Evolutionary conservation across 164 flowering plant genomes (phyloP), one percentile per base, ranked within the genome.

Genomic region (Paratinospora sagittata): DNA sequence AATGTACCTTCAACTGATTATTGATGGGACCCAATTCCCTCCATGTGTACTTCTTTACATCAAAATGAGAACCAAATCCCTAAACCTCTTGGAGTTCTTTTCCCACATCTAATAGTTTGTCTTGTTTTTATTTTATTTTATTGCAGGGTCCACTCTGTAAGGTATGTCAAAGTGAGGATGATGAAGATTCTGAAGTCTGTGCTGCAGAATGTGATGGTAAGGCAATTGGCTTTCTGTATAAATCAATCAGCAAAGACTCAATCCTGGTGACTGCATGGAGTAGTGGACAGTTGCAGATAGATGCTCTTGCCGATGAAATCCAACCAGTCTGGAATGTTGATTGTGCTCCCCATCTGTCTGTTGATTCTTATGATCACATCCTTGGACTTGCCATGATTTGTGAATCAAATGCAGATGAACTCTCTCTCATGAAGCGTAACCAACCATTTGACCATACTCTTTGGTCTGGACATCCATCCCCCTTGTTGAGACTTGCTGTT

Each of bases 231-330:
- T 80, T 95, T 75, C 85, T 91, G 7, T 92, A 87, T 75, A 89
- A 86, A 75, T 70, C 83, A 74, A 83, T 89, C 69, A 78, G 90
- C 85, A 91, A 90, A 81, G 99, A 92, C 72, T 87, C 98, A 14
- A 72, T 95, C 73, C 72, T 91, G 71, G 88, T 88, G 58, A 90
- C 86, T 67, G 90, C 96, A 67, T 92, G 96, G 96, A 90, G 93
- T 78, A 89, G 90, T 69, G 98, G 98, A 66, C 91, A 89, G 74
- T 68, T 95, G 81, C 97, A 90, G 73, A 82, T 95, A 72, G 94
- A 95, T 85, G 96, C 99, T 70, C 81, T 95, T 71, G 97, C 94
- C 63, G 98, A 92, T 85, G 98, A 92, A 81, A 82, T 91, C 57
- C 97, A 91, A 74, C 93, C 97, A 24, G 84, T 89, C n/a, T 95